These are phyloP conservation scores for Cladophialophora bantiana DNA, from an alignment of 2,329 filamentous ascomycete species.

Conservation along the genomic window DNA sequence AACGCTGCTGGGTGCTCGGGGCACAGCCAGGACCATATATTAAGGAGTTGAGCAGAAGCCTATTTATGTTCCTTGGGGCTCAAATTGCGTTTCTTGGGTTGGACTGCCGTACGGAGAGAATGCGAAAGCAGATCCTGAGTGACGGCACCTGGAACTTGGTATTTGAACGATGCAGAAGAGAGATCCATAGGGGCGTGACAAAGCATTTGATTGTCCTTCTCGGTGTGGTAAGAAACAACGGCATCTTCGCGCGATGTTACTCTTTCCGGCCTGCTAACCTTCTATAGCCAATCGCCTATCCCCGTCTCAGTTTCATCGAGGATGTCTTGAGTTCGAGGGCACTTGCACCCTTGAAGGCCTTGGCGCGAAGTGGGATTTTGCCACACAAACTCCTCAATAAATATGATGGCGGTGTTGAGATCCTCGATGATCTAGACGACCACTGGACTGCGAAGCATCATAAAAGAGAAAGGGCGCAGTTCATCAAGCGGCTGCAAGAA, in stretches of 20 bases:
- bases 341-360: conserved; percentile 87
- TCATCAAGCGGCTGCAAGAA: conserved; percentile 91
- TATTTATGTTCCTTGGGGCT: conserved; percentile 83
- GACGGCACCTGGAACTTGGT: conserved; percentile 84
- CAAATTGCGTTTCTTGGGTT: conserved; percentile 83
- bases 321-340: conserved; percentile 78
- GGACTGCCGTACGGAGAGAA: conserved; percentile 92
- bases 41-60: conserved; percentile 78
- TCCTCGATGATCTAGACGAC: conserved; percentile 90
- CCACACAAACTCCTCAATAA: conserved; percentile 78
- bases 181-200: conserved; percentile 82
- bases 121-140: conserved; percentile 78
- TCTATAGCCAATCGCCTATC: conserved; percentile 73
- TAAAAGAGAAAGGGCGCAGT: conserved; percentile 84
- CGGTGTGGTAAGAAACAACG: conserved; percentile 61
- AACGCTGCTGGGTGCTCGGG: conserved; percentile 92
- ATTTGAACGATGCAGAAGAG: conserved; percentile 82
- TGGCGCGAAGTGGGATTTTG: conserved; percentile 81
- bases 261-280: too few species aligned
- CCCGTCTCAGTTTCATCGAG: conserved; percentile 72
- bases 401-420: conserved; percentile 89
- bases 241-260: too few species aligned
- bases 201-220: conserved; percentile 77
- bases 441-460: conserved; percentile 98
- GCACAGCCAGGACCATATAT: conserved; percentile 86